Evolutionary conservation across 805 yeast species (phyloP).

Genomic region (Gaillardinia entomophila): DNA sequence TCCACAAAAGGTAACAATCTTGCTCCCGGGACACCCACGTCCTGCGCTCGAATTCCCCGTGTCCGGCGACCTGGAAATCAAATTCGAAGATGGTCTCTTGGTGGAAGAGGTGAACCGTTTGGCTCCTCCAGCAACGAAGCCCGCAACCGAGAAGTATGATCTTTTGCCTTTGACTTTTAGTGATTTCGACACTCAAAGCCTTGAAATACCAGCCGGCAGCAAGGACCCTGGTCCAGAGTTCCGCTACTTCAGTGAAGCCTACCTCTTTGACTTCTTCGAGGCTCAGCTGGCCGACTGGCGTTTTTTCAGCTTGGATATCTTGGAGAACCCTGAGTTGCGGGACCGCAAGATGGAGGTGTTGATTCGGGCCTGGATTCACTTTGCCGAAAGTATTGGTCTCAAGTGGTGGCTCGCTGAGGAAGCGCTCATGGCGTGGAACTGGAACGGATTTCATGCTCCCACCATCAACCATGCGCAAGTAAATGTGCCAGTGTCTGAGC

Average conservation of each 20-base stretch:
- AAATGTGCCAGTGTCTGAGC: slow-evolving; percentile 19
- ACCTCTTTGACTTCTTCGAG: not conserved
- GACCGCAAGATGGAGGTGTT: slow-evolving; percentile 1
- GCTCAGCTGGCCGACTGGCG: slow-evolving; percentile 1
- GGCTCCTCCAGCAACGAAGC: no score
- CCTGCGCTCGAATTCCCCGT: not conserved
- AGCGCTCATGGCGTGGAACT: slow-evolving; percentile 24
- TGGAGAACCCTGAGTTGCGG: not conserved
- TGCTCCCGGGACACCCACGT: slow-evolving; percentile 1
- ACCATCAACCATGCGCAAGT: slow-evolving; percentile 28
- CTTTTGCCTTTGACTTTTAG: not conserved
- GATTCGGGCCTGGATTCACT: slow-evolving; percentile 2
- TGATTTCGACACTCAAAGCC: not conserved
- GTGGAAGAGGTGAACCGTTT: not conserved
- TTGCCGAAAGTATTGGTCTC: not conserved
- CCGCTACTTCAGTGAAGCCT: slow-evolving; percentile 2
- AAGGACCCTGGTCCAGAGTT: not conserved
- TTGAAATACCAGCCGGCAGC: not conserved
- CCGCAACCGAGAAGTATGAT: not conserved
- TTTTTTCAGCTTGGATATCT: not conserved
- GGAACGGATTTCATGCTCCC: slow-evolving; percentile 26
- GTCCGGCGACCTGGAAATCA: not conserved
- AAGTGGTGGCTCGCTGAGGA: slow-evolving; percentile 22
- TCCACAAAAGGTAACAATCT: not conserved
- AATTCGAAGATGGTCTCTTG: not conserved